Conservation (phyloP, 129 eudicot species). For the Erigeron canadensis region DNA sequence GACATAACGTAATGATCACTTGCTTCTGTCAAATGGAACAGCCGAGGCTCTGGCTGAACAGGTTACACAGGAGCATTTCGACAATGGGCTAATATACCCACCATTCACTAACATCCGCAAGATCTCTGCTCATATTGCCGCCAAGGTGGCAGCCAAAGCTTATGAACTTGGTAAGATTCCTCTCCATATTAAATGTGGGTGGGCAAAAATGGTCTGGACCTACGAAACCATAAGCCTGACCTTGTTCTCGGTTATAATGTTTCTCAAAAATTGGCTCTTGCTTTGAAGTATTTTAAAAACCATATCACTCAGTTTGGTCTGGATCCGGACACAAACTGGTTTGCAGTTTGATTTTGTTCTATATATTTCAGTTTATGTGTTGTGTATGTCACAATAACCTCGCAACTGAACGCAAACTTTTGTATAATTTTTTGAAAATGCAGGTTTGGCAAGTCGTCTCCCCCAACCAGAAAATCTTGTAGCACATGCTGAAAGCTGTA, state of each 20-base stretch:
- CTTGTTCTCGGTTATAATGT: neutral
- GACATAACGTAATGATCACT: neutral
- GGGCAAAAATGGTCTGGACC: neutral
- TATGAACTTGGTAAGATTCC: conserved; percentile 43
- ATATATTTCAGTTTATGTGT: neutral
- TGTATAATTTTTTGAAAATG: neutral
- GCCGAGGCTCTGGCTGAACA: conserved; percentile 87
- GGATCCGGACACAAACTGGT: neutral
- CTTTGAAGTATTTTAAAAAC: neutral
- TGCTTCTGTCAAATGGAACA: conserved; percentile 31
- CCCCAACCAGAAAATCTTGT: conserved; percentile 81
- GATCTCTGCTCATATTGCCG: conserved; percentile 44
- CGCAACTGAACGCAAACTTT: neutral
- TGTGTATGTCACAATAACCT: neutral
- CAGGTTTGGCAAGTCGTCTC: conserved; percentile 88
- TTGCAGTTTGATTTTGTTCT: neutral
- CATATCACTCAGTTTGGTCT: neutral
- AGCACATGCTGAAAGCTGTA: conserved; percentile 91
- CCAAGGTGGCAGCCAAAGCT: conserved; percentile 42
- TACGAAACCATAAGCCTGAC: neutral
- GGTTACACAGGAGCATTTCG: conserved; percentile 75
- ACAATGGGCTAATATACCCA: conserved; percentile 78
- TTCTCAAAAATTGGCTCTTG: neutral
- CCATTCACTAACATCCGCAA: conserved; percentile 80
- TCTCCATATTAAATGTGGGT: neutral